Conservation (phyloP, 805 yeast genomes). For the Maudiozyma barnettii region DNA sequence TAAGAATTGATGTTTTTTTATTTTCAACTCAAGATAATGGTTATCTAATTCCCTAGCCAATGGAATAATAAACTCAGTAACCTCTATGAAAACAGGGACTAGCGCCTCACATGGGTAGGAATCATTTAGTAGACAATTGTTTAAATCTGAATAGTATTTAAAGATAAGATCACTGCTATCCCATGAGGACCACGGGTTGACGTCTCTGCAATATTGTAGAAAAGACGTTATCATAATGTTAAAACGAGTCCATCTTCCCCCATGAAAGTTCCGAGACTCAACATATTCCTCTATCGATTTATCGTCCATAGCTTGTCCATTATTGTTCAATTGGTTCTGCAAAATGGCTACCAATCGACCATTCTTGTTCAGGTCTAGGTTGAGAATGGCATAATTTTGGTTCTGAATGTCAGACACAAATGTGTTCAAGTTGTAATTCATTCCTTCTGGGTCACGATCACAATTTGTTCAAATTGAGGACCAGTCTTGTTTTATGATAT, state of each 20-base stretch:
- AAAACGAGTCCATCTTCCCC: conserved; percentile 29
- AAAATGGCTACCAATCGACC: conserved; percentile 29
- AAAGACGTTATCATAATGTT: conserved; percentile 40
- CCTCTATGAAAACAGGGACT: conserved; percentile 14
- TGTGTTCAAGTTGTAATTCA: conserved; percentile 10
- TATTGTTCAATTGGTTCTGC: conserved; percentile 22
- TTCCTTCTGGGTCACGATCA: background rate
- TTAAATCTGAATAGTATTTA: conserved; percentile 36
- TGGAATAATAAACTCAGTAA: conserved; percentile 31
- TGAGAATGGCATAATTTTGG: conserved; percentile 18
- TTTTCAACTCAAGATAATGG: conserved; percentile 10
- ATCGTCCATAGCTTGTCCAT: conserved; percentile 3
- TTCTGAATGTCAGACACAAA: conserved; percentile 14
- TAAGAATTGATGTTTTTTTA: conserved; percentile 30
- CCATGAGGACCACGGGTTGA: conserved; percentile 43
- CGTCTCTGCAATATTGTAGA: conserved; percentile 37
- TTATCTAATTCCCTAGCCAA: conserved; percentile 19
- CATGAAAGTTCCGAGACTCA: conserved; percentile 10
- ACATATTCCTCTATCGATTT: conserved; percentile 12
- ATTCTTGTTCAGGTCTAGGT: conserved; percentile 22
- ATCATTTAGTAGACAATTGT: conserved; percentile 36
- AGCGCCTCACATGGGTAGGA: conserved; percentile 28
- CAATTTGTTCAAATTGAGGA: background rate
- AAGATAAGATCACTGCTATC: conserved; percentile 42
- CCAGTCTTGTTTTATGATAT: background rate